Evolutionary conservation across 176 grass and related monocot genomes (phyloP).

Genomic region (Aegilops longissima): DNA sequence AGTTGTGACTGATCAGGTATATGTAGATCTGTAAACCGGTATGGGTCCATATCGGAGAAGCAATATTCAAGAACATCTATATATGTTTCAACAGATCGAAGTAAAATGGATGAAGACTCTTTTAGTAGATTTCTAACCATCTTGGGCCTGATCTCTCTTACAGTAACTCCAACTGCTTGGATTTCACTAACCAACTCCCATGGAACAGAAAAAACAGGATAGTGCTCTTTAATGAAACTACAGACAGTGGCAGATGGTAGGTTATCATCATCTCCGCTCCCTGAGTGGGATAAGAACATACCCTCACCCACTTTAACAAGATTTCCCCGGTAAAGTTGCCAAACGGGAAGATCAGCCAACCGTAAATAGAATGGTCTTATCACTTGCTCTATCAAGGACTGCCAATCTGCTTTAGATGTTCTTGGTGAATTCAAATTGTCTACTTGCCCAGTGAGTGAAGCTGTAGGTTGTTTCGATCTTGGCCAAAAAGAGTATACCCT

Average conservation of each 20-base stretch:
- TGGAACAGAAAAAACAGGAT: slow-evolving; percentile 98
- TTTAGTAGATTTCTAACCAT: slow-evolving; percentile 91
- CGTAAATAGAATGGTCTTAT: slow-evolving; percentile 93
- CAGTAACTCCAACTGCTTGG: slow-evolving; percentile 78
- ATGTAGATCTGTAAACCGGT: slow-evolving; percentile 49
- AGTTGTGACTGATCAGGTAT: slow-evolving; percentile 39
- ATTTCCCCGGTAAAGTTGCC: slow-evolving; percentile 91
- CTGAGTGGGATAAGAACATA: slow-evolving; percentile 90
- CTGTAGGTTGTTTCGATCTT: slow-evolving; percentile 71
- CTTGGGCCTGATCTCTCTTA: slow-evolving; percentile 88
- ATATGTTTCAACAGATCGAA: slow-evolving; percentile 87
- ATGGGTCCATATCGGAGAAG: slow-evolving; percentile 83
- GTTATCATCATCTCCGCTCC: slow-evolving; percentile 68
- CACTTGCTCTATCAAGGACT: slow-evolving; percentile 85
- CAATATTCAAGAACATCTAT: slow-evolving; percentile 95
- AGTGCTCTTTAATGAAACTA: slow-evolving; percentile 98
- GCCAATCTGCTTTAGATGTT: slow-evolving; percentile 81
- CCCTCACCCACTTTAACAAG: slow-evolving; percentile 95
- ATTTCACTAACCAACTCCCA: slow-evolving; percentile 93
- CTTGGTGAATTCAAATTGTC: slow-evolving; percentile 44
- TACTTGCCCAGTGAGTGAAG: slow-evolving; percentile 36
- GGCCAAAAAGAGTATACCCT: slow-evolving; percentile 92
- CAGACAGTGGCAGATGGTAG: slow-evolving; percentile 83
- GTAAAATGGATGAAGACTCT: slow-evolving; percentile 76
- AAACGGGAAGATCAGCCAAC: slow-evolving; percentile 91